Evolutionary conservation across 257 asterid species (phyloP).

Genomic region (Orobanche coerulescens): DNA sequence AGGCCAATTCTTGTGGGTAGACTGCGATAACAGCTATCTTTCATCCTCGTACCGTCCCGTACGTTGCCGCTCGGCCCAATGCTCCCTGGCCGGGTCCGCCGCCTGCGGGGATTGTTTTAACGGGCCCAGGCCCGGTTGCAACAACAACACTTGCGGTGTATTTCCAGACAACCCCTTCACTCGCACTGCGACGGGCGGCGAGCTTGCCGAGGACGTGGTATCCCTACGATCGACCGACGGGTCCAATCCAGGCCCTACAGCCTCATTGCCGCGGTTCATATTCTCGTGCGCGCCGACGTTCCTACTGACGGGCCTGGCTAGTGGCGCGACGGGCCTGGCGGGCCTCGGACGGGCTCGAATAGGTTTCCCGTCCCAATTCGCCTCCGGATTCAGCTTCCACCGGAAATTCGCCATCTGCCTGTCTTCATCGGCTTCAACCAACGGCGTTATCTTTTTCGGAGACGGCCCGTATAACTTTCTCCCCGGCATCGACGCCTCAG

Average conservation of each 20-base stretch:
- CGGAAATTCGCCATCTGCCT: slow-evolving; percentile 50
- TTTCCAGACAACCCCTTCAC: slow-evolving; percentile 40
- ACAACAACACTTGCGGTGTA: slow-evolving; percentile 38
- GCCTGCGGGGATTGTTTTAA: slow-evolving; percentile 36
- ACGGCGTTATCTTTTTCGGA: slow-evolving; percentile 50
- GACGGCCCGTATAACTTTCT: slow-evolving; percentile 50
- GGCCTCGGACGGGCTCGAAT: slow-evolving; percentile 48
- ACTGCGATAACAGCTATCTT: slow-evolving; percentile 47
- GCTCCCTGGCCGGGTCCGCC: slow-evolving; percentile 33
- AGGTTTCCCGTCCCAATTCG: slow-evolving; percentile 40
- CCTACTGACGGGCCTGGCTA: slow-evolving; percentile 39
- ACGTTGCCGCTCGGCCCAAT: slow-evolving; percentile 50
- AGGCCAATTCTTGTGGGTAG: slow-evolving; percentile 55
- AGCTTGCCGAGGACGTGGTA: slow-evolving; percentile 50
- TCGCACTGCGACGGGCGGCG: slow-evolving; percentile 34
- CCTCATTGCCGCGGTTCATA: slow-evolving; percentile 28
- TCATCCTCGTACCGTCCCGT: slow-evolving; percentile 52
- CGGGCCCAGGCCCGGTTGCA: slow-evolving; percentile 55
- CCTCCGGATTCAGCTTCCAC: slow-evolving; percentile 48
- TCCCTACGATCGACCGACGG: slow-evolving; percentile 40
- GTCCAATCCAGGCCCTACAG: slow-evolving; percentile 32
- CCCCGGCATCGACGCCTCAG: slow-evolving; percentile 24
- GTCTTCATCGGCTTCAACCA: slow-evolving; percentile 23
- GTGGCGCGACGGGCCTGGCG: slow-evolving; percentile 38
- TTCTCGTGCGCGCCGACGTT: slow-evolving; percentile 40